Percentiles rank a stretch among this genome's conserved stretches.
phyloP scores from a whole-genome alignment of 129 eudicot genomes.

The Erigeron canadensis region DNA sequence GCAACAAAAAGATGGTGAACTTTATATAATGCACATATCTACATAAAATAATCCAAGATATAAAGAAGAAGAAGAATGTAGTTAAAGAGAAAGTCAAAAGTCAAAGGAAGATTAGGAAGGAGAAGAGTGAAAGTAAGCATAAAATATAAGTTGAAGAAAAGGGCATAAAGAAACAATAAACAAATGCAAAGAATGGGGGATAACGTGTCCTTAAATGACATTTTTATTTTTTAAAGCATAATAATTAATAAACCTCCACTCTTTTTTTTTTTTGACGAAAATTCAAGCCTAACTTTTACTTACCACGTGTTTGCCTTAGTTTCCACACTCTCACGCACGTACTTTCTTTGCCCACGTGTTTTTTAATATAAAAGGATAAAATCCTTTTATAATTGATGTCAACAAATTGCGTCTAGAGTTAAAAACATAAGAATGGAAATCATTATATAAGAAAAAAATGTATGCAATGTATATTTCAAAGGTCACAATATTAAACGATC shows the following conservation, averaged over 20 bases:
- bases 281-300: constrained; percentile 37
- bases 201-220: constrained; percentile 30
- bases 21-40: not conserved
- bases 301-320: constrained; percentile 34
- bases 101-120: constrained; percentile 28
- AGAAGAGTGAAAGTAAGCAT: constrained; percentile 37
- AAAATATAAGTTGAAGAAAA: constrained; percentile 8
- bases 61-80: constrained; percentile 1
- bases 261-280: constrained; percentile 21
- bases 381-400: too few relatives aligned
- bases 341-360: constrained; percentile 12
- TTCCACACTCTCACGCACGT: constrained; percentile 2
- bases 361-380: too few relatives aligned
- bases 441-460: too few relatives aligned
- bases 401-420: too few relatives aligned
- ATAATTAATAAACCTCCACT: not conserved
- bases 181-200: not conserved
- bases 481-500: too few relatives aligned
- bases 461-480: too few relatives aligned
- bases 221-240: not conserved
- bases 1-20: not conserved
- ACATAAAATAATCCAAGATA: not conserved
- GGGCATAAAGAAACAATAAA: not conserved
- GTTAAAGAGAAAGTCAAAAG: constrained; percentile 25
- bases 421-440: too few relatives aligned